These are phyloP conservation scores for Stygiomarasmius scandens DNA, from an alignment of 1,284 basidiomycete genomes.

Conservation along the genomic window DNA sequence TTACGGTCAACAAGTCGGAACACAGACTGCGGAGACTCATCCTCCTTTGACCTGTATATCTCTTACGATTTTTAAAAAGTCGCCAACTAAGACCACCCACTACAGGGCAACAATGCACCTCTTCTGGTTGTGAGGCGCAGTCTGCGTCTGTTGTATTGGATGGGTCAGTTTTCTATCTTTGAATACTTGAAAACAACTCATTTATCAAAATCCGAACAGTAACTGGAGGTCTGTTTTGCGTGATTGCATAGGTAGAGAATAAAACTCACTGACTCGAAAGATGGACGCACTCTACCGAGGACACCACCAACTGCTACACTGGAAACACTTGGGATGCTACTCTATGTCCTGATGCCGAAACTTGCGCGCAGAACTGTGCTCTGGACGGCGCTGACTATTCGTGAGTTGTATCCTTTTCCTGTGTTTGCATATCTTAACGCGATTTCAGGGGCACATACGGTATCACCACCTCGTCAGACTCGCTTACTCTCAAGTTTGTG, in stretches of 20 bases:
- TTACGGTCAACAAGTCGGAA: slow-evolving; percentile 15
- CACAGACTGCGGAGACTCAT: slow-evolving; percentile 27
- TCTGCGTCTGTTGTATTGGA: slow-evolving; percentile 42
- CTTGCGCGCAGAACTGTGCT: slow-evolving; percentile 55
- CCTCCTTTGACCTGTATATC: slow-evolving; percentile 42
- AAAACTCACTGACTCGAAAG: slow-evolving; percentile 43
- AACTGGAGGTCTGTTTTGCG: no score
- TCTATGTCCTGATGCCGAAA: slow-evolving; percentile 39
- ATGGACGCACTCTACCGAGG: slow-evolving; percentile 47
- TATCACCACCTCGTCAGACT: slow-evolving; percentile 47
- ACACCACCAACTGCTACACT: slow-evolving; percentile 58
- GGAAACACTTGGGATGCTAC: slow-evolving; percentile 53
- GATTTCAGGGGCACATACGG: slow-evolving; percentile 37
- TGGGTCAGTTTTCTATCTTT: no score
- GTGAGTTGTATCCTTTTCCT: slow-evolving; percentile 23
- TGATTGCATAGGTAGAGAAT: no score
- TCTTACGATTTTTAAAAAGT: no score
- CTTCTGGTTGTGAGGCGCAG: slow-evolving; percentile 41
- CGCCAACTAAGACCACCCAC: no score
- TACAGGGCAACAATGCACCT: slow-evolving; percentile 43
- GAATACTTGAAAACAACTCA: no score
- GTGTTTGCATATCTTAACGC: not conserved
- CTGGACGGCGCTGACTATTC: slow-evolving; percentile 62
- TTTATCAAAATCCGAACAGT: no score
- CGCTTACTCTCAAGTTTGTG: slow-evolving; percentile 55